Percentiles rank a stretch among this genome's conserved stretches.
Evolutionary conservation across 2,329 filamentous ascomycete genomes (phyloP).

Genomic region (Phialophora chinensis): DNA sequence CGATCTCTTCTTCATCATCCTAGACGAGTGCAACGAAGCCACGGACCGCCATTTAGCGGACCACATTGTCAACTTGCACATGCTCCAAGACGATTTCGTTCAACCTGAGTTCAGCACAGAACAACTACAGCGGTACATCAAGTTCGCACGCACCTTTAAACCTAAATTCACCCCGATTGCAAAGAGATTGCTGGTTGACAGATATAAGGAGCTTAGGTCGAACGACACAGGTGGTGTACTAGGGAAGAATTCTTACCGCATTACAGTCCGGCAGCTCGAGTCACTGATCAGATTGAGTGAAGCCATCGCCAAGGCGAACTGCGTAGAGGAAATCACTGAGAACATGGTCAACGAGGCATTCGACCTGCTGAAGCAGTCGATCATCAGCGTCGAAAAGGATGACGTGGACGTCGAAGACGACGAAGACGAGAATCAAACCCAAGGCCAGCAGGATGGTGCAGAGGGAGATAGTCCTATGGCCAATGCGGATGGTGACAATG

Average conservation of each 20-base stretch:
- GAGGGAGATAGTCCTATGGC: constrained; percentile 62
- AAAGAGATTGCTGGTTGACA: constrained; percentile 81
- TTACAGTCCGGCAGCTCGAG: constrained; percentile 94
- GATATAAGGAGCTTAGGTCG: constrained; percentile 92
- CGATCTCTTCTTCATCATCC: constrained; percentile 96
- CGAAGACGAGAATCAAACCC: constrained; percentile 61
- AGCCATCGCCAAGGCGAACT: constrained; percentile 98
- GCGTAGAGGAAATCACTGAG: constrained; percentile 84
- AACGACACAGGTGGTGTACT: constrained; percentile 93
- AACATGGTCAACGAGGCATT: constrained; percentile 91
- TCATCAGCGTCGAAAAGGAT: constrained; percentile 97
- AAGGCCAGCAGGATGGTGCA: constrained; percentile 47
- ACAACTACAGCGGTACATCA: constrained; percentile 94
- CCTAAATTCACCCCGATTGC: constrained; percentile 90
- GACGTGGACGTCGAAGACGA: constrained; percentile 93
- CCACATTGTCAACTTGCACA: constrained; percentile 94
- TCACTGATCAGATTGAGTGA: constrained; percentile 94
- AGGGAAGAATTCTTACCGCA: constrained; percentile 93
- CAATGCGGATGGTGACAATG: constrained; percentile 56
- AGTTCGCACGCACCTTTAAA: constrained; percentile 92
- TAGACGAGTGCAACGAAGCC: constrained; percentile 93
- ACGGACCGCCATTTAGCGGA: constrained; percentile 89
- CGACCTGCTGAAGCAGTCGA: constrained; percentile 87
- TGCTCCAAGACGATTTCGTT: constrained; percentile 87
- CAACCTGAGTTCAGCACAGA: constrained; percentile 94